A percentile compares a stretch with the other conserved stretches of the same genome.
Conservation (phyloP, 345 rosid species). For the Syzygium jambos region DNA sequence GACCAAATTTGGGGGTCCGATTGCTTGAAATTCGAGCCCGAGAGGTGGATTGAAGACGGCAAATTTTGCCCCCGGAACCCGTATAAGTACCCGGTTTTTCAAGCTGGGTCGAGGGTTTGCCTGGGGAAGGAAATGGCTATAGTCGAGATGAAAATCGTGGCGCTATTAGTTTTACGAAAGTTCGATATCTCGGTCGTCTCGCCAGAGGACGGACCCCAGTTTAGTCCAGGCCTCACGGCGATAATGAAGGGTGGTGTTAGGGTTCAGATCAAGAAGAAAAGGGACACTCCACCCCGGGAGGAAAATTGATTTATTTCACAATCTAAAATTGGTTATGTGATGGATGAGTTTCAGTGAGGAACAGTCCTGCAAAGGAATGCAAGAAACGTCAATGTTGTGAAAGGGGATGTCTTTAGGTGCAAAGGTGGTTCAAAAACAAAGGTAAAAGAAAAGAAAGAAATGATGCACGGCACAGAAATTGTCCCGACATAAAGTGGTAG, state of each 20-base stretch:
- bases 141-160: conserved; percentile 53
- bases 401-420: background rate
- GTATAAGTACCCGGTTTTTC: conserved; percentile 63
- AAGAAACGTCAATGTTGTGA: background rate
- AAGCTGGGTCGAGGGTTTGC: conserved; percentile 61
- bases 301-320: background rate
- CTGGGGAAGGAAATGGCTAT: conserved; percentile 74
- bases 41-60: conserved; percentile 55
- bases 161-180: conserved; percentile 28
- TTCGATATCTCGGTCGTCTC: conserved; percentile 18
- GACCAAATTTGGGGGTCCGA: conserved; percentile 59
- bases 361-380: background rate
- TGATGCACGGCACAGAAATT: background rate
- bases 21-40: conserved; percentile 59
- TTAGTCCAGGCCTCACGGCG: conserved; percentile 46
- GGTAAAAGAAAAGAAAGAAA: background rate
- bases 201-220: conserved; percentile 5
- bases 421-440: background rate
- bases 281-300: conserved; percentile 2
- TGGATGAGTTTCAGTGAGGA: background rate
- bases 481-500: background rate
- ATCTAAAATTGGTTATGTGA: background rate
- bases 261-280: conserved; percentile 30
- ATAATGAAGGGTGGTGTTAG: conserved; percentile 36
- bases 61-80: conserved; percentile 34